A percentile compares a stretch with the other conserved stretches of the same genome.
phyloP scores from a whole-genome alignment of 495 filamentous ascomycete genomes.

The Xylaria venustula region DNA sequence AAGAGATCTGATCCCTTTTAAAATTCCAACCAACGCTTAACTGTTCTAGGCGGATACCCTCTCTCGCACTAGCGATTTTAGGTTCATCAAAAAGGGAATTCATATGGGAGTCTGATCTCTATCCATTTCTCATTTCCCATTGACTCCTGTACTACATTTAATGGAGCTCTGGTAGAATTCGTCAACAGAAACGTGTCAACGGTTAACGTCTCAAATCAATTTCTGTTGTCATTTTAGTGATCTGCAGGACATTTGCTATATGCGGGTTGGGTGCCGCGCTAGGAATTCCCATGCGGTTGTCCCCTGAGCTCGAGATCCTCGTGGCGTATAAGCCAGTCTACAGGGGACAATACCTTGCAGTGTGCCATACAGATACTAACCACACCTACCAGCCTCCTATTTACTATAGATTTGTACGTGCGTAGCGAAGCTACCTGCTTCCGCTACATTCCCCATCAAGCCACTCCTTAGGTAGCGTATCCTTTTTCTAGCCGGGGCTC shows the following conservation, averaged over 20 bases:
- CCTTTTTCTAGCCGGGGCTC: neutral
- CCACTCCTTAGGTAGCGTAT: no score
- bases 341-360: neutral
- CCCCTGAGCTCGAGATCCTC: slow-evolving; percentile 1
- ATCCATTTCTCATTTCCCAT: slow-evolving; percentile 6
- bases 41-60: neutral
- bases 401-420: neutral
- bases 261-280: neutral
- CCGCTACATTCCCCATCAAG: neutral
- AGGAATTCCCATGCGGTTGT: neutral
- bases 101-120: neutral
- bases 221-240: neutral
- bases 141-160: neutral
- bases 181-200: neutral
- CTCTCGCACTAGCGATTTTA: neutral
- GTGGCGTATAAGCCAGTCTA: neutral
- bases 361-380: neutral
- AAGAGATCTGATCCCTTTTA: neutral
- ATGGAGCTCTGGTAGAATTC: neutral
- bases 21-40: neutral
- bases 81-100: neutral
- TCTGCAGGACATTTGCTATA: neutral
- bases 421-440: no score
- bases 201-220: neutral
- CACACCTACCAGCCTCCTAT: neutral